These are phyloP conservation scores for Ceratocystiopsis brevicomis DNA, from an alignment of 2,329 filamentous ascomycete species.

Conservation along the genomic window DNA sequence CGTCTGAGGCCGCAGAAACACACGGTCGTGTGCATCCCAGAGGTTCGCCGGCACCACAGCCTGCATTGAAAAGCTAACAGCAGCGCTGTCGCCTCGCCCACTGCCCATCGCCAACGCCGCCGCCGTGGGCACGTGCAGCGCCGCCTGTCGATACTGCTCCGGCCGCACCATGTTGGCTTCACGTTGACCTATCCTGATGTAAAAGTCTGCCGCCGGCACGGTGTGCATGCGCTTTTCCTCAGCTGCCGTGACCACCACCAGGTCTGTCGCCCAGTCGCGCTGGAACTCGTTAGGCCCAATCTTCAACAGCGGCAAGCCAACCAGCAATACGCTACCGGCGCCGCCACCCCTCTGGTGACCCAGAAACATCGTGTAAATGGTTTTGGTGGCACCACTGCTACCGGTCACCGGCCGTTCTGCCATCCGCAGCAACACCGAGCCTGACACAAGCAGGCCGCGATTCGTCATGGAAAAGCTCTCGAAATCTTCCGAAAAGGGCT, in stretches of 20 bases:
- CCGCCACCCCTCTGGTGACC: no score
- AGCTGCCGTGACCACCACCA: neutral
- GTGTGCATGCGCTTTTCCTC: neutral
- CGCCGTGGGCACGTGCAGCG: neutral
- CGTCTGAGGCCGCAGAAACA: constrained; percentile 5
- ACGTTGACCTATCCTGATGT: constrained; percentile 2
- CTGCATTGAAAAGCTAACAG: no score
- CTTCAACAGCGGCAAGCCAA: constrained; percentile 4
- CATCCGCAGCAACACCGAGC: constrained; percentile 2
- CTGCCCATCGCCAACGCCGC: no score
- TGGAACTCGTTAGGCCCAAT: constrained; percentile 6
- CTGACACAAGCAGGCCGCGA: constrained; percentile 2
- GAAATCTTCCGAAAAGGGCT: constrained; percentile 2
- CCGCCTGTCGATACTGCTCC: neutral
- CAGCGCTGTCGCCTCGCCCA: no score
- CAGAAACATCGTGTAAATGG: neutral
- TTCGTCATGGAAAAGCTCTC: constrained; percentile 4
- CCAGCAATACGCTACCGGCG: neutral
- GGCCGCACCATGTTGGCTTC: neutral
- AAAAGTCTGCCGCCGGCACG: constrained; percentile 1
- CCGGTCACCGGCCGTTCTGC: neutral
- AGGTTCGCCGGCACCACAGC: constrained; percentile 1
- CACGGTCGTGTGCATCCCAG: constrained; percentile 5
- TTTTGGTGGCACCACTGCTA: neutral
- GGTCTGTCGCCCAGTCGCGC: constrained; percentile 1